Evolutionary conservation across 495 filamentous ascomycete species (phyloP), one percentile per base, ranked within the genome.

Genomic region (Lasiosphaeriaceae sp.): DNA sequence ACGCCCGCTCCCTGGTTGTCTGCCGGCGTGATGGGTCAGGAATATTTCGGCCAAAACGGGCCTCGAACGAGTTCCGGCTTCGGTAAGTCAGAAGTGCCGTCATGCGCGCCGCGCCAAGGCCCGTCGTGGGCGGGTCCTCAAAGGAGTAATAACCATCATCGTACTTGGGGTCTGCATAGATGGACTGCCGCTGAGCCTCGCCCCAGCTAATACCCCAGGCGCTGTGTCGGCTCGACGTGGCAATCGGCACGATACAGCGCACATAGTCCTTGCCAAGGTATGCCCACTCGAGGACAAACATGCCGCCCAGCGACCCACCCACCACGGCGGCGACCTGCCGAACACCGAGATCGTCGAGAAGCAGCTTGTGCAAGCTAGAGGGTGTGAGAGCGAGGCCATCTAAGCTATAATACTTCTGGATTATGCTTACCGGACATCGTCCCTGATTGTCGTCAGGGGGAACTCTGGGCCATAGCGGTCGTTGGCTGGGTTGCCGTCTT

Each of bases 191-290:
- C 74, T 98, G 94, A 21, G 94, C 93, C 71, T 98, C 94, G 43
- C 94, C 92, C 94, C 94, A 97, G 72, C 91, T 96, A 63, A 98
- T 98, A 41, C 94, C 90, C 94, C 94, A 98, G n/a, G 94, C 94
- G 58, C 92, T 96, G 67, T 97, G 94, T 11, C 90, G 84, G 50
- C 90, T 90, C 5, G 93, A 97, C 19, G 94, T 97, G 23, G 94
- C 94, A 62, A 98, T 95, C 3, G 94, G 90, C 24, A 97, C 88
- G 67, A 98, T 90, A 43, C 85, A 82, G 34, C 88, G 87, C 26
- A 98, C 92, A 64, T 97, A 97, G 62, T 96, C 89, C 68, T 89
- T 89, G 56, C 94, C 94, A 66, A 96, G 90, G 74, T 95, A 98
- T 47, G 94, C 89, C 80, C 95, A 98, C 71, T 98, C 94, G 19